phyloP scores from a whole-genome alignment of 192 early-diverging fungal genomes.

The Entophlyctis luteolus region DNA sequence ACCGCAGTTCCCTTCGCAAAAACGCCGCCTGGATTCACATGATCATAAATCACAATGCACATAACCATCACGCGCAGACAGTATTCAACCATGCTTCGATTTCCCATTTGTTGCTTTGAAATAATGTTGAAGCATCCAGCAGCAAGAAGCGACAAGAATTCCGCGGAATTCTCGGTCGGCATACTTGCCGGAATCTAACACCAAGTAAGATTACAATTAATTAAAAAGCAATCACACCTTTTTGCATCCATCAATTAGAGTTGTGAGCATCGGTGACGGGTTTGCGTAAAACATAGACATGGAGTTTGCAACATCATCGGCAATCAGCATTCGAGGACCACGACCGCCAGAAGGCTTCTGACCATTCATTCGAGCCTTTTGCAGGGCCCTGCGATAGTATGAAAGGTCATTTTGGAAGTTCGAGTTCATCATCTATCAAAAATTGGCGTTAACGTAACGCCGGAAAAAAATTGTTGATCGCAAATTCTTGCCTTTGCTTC shows the following conservation, averaged over 20 bases:
- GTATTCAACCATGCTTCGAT: constrained; percentile 61
- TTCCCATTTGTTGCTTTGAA: constrained; percentile 54
- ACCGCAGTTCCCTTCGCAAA: constrained; percentile 74
- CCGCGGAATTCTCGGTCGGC: constrained; percentile 38
- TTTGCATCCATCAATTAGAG: constrained; percentile 70
- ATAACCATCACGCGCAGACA: constrained; percentile 84
- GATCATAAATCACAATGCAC: constrained; percentile 87
- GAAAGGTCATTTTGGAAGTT: constrained; percentile 97
- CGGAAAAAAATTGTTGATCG: neutral
- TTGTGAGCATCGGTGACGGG: constrained; percentile 87
- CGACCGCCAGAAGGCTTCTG: constrained; percentile 48
- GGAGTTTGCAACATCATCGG: constrained; percentile 81
- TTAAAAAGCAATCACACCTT: too few relatives aligned
- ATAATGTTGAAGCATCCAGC: constrained; percentile 77
- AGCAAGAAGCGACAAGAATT: constrained; percentile 71
- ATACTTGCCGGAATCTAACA: too few relatives aligned
- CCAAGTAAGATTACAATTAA: too few relatives aligned
- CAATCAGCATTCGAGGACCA: constrained; percentile 31
- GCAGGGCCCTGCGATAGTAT: constrained; percentile 87
- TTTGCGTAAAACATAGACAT: constrained; percentile 98
- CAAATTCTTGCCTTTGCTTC: constrained; percentile 63
- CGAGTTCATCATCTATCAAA: constrained; percentile 64
- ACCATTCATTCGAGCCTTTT: constrained; percentile 64
- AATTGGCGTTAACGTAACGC: neutral
- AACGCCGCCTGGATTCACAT: constrained; percentile 69